Evolutionary conservation across 305 asterid genomes (phyloP), one percentile per base, ranked within the genome.

Genomic region (Striga hermonthica): DNA sequence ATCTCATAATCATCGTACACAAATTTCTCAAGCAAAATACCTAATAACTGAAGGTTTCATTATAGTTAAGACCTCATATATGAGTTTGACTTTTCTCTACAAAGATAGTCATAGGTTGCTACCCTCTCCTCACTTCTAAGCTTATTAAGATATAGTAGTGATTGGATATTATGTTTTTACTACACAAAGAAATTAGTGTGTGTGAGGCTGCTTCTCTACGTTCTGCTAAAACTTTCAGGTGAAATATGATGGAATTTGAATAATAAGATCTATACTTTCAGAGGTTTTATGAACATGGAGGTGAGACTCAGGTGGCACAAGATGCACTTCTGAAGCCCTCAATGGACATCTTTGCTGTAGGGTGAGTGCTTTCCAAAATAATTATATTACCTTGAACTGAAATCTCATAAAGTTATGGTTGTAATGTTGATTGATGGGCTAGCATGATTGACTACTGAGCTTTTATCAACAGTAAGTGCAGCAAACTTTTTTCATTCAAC

Each of bases 251-350:
- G 72, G 37, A 64, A 43, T 37, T 67, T 40, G 16, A 68, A 52
- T 58, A 65, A 64, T 67, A 37, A 50, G 34, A 69, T 56, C 73
- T 72, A 45, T 59, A 61, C 63, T 81, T 77, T 74, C 89, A 93
- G 99, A 93, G 99, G 79, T 93, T 90, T 75, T 93, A 86, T 77
- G 99, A 88, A 88, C 95, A 90, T 74, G 97, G 96, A 66, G 95
- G 93, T 72, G 95, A 88, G 82, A 72, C 60, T 62, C 95, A 85
- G 62, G 81, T 85, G 75, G 76, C 85, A 56, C 91, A 84, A 75
- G 96, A 92, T 79, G 95, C 93, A 55, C 83, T 80, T 44, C 72
- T 93, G 81, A 86, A 86, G 81, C 95, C 96, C 65, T 85, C 95
- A 44, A 90, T 90, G 99, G 99, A 93, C 81, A 82, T 93, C 77